Evolutionary conservation across 352 stramenopile species (phyloP).

Genomic region (Peronospora destructor): DNA sequence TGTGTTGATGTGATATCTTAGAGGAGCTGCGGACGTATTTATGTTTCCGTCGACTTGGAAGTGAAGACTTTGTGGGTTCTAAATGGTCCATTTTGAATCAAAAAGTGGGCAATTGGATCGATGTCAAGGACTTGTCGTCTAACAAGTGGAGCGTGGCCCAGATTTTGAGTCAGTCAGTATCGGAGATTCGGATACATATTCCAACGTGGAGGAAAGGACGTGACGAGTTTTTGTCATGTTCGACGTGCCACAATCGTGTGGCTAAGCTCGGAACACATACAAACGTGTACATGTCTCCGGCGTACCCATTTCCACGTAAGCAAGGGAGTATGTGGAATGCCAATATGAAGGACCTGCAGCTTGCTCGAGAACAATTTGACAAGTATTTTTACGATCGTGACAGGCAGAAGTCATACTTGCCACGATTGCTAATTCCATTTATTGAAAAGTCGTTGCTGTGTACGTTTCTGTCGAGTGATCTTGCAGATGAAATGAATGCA

Average conservation of each 20-base stretch:
- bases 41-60: constrained; percentile 57
- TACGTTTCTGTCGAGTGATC: constrained; percentile 57
- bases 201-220: constrained; percentile 58
- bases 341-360: constrained; percentile 55
- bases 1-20: constrained; percentile 8
- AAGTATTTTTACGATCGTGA: constrained; percentile 54
- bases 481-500: constrained; percentile 65
- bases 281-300: constrained; percentile 68
- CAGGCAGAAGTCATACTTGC: constrained; percentile 46
- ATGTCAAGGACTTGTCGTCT: constrained; percentile 69
- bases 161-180: constrained; percentile 53
- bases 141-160: constrained; percentile 74
- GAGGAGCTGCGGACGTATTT: constrained; percentile 60
- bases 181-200: constrained; percentile 68
- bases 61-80: constrained; percentile 56
- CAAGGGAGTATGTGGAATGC: constrained; percentile 64
- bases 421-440: constrained; percentile 51
- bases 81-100: constrained; percentile 69
- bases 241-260: constrained; percentile 53
- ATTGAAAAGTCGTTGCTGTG: constrained; percentile 71
- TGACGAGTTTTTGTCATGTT: constrained; percentile 64
- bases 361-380: constrained; percentile 64
- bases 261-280: constrained; percentile 69
- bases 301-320: constrained; percentile 71
- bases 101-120: constrained; percentile 70